Evolutionary conservation across 1,139 yeast genomes (phyloP).

Genomic region (Candida tropicalis): DNA sequence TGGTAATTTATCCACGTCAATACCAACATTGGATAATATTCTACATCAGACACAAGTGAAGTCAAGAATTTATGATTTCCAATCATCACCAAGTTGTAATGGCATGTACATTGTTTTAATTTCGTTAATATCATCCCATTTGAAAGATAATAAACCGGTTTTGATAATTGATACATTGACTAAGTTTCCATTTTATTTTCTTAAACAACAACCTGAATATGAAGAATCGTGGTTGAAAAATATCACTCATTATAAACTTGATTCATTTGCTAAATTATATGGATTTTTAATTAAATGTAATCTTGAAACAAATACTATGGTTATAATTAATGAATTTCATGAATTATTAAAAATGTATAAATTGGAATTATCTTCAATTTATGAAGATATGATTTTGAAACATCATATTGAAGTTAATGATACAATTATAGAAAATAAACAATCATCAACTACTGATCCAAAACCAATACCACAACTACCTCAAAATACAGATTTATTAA

Average conservation of each 20-base stretch:
- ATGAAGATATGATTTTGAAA: constrained; percentile 40
- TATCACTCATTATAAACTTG: constrained; percentile 18
- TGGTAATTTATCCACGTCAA: constrained; percentile 24
- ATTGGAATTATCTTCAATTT: constrained; percentile 34
- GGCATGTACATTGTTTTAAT: constrained; percentile 26
- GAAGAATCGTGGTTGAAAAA: constrained; percentile 12
- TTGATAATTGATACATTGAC: constrained; percentile 35
- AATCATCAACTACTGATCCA: constrained; percentile 9
- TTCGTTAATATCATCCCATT: constrained; percentile 33
- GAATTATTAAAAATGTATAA: constrained; percentile 40
- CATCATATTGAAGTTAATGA: constrained; percentile 33
- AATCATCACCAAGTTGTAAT: constrained; percentile 36
- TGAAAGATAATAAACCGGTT: constrained; percentile 22
- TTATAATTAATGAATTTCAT: constrained; percentile 39
- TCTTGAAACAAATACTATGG: constrained; percentile 17
- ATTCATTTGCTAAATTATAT: constrained; percentile 32
- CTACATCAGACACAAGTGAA: constrained; percentile 15
- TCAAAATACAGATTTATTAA: constrained; percentile 29
- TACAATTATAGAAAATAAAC: constrained; percentile 21
- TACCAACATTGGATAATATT: constrained; percentile 30
- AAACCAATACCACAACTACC: constrained; percentile 35
- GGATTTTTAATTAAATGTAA: constrained; percentile 21
- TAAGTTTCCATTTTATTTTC: constrained; percentile 30
- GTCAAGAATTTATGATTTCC: constrained; percentile 38
- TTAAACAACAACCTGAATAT: constrained; percentile 24